Evolutionary conservation across 139 green algal genomes (phyloP).

Genomic region (Closterium sp.): DNA sequence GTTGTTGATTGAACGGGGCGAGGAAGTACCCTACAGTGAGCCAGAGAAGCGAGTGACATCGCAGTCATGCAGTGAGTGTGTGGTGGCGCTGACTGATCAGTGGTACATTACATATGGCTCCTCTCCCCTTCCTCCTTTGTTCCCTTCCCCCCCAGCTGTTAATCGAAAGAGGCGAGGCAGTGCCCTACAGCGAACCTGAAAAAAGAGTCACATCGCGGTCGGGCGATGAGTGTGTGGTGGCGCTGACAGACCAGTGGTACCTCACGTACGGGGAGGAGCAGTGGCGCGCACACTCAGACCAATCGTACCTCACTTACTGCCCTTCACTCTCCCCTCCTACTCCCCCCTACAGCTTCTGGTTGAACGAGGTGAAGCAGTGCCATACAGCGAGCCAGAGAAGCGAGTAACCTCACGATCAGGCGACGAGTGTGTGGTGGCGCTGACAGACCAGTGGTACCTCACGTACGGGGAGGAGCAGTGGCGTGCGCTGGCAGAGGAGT

Average conservation of each 20-base stretch:
- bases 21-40: slow-evolving; percentile 85
- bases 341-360: slow-evolving; percentile 68
- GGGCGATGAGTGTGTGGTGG: slow-evolving; percentile 96
- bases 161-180: slow-evolving; percentile 67
- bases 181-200: slow-evolving; percentile 83
- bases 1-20: slow-evolving; percentile 72
- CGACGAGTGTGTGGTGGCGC: slow-evolving; percentile 95
- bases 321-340: neutral
- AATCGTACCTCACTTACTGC: neutral
- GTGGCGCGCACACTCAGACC: too few species aligned
- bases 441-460: slow-evolving; percentile 96
- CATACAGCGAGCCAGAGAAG: slow-evolving; percentile 80
- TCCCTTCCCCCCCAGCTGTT: slow-evolving; percentile 58
- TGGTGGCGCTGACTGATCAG: slow-evolving; percentile 98
- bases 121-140: neutral
- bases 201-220: slow-evolving; percentile 80
- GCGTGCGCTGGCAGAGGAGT: slow-evolving; percentile 58
- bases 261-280: too few species aligned
- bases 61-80: slow-evolving; percentile 89
- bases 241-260: slow-evolving; percentile 94
- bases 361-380: slow-evolving; percentile 67
- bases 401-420: slow-evolving; percentile 83
- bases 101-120: slow-evolving; percentile 42
- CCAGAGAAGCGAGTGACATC: slow-evolving; percentile 76
- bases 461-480: slow-evolving; percentile 89